These are phyloP conservation scores for Sergeia podlipaevii DNA, from an alignment of 208 protist genomes.

Conservation along the genomic window DNA sequence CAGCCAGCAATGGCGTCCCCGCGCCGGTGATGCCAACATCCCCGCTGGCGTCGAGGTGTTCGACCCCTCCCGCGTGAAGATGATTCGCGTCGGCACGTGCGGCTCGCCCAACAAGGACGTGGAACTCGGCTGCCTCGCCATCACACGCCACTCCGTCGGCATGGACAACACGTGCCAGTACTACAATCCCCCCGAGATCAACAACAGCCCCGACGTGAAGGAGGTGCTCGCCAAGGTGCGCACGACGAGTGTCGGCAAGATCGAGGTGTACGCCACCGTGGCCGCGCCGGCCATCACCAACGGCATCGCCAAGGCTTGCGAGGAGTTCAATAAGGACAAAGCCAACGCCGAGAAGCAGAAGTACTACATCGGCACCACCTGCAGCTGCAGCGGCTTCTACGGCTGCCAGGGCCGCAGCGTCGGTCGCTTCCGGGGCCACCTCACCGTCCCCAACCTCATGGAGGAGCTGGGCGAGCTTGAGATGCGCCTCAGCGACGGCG, in stretches of 20 bases:
- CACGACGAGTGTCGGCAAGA: constrained; percentile 32
- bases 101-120: constrained; percentile 50
- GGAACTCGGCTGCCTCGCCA: constrained; percentile 39
- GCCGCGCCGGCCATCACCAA: constrained; percentile 48
- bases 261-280: constrained; percentile 59
- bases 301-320: constrained; percentile 35
- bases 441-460: constrained; percentile 43
- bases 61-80: constrained; percentile 41
- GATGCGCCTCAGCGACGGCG: constrained; percentile 39
- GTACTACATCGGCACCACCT: constrained; percentile 59
- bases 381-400: constrained; percentile 71
- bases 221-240: constrained; percentile 31
- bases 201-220: constrained; percentile 27
- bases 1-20: constrained; percentile 30
- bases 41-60: constrained; percentile 17
- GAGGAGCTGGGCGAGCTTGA: constrained; percentile 45
- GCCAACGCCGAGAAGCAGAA: constrained; percentile 21
- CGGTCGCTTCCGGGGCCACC: constrained; percentile 43
- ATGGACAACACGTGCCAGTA: constrained; percentile 84
- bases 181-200: constrained; percentile 32
- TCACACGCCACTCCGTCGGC: constrained; percentile 56
- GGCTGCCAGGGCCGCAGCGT: constrained; percentile 70
- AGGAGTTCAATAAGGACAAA: constrained; percentile 22
- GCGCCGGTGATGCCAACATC: constrained; percentile 14
- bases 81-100: constrained; percentile 78